phyloP scores from a whole-genome alignment of 768 basidiomycete genomes.

The Gymnopilus dilepis region DNA sequence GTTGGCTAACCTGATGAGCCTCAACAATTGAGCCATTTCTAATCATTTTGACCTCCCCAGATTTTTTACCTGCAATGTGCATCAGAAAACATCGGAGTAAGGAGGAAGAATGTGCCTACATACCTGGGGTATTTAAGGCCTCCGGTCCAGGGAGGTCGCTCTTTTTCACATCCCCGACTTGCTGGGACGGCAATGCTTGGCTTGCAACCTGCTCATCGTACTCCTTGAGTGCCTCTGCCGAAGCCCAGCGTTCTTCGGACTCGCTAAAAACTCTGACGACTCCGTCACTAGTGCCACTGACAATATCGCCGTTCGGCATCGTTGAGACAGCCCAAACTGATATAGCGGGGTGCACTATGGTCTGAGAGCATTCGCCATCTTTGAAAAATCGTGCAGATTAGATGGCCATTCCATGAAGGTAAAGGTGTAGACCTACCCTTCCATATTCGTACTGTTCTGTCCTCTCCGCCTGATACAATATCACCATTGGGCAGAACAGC shows the following conservation, averaged over 20 bases:
- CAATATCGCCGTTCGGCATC: conserved; percentile 91
- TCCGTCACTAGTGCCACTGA: conserved; percentile 90
- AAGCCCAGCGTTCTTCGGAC: conserved; percentile 74
- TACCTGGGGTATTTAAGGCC: conserved; percentile 75
- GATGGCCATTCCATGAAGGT: conserved; percentile 3
- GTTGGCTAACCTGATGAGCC: conserved; percentile 76
- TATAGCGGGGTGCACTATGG: conserved; percentile 90
- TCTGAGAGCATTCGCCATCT: conserved; percentile 91
- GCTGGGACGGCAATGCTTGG: conserved; percentile 82
- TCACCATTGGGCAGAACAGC: conserved; percentile 82
- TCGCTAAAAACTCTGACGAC: conserved; percentile 86
- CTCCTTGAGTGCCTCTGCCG: conserved; percentile 61
- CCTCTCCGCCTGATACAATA: conserved; percentile 92
- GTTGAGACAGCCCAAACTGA: conserved; percentile 96
- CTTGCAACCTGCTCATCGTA: conserved; percentile 80
- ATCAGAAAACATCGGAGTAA: background rate
- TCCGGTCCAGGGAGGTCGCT: conserved; percentile 88
- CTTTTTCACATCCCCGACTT: conserved; percentile 93
- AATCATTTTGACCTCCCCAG: conserved; percentile 94
- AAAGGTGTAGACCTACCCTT: conserved; percentile 54
- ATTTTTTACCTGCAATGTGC: conserved; percentile 71
- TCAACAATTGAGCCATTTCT: conserved; percentile 81
- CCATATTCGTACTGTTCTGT: conserved; percentile 93
- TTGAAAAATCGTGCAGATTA: background rate
- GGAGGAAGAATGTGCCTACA: conserved; percentile 21